Evolutionary conservation across 768 basidiomycete species (phyloP), one percentile per base, ranked within the genome.

Genomic region (Strobilomyces dryophilus): DNA sequence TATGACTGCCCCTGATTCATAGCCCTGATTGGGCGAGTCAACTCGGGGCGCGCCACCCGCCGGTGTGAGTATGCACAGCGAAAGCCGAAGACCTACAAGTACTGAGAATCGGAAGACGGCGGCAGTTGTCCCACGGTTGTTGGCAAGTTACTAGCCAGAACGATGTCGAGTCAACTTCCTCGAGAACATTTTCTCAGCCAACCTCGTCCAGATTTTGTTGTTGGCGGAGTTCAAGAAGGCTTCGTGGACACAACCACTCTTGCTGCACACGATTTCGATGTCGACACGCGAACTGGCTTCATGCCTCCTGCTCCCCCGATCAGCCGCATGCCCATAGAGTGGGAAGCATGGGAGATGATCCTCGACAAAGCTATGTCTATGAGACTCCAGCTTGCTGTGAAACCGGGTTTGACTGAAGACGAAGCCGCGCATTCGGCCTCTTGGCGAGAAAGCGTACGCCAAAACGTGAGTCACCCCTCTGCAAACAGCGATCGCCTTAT

Each of bases 251-350:
- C 79, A 14, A 77, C 80, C 20, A 86, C 88, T 12, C 80, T 89
- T 53, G 86, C 88, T 10, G 85, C 87, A 3, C 87, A 89, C 59
- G 89, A 89, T 74, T 98, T 92, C 74, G 93, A 98, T 66, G 89
- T 98, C 54, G 92, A 95, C 66, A 85, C 87, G 10, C 76, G 83
- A 15, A 92, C 92, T 0, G 95, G 95, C 0, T 98, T 98, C 69
- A 86, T 98, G 82, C 89, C 95, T 3, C 85, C 89, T 0, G 75
- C 81, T 14, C 80, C 83, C 0, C 93, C 93, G 2, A 66, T 86
- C 0, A 60, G 71, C 8, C 79, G 86, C 20, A 76, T 95, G 2
- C 83, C 85, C 0, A 52, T 37, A 1, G 66, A 71, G 50, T 95
- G 83, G 81, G 84, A 82, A 41, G 63, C 72, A 42, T 98, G 91